Base-by-base conservation (phyloP, 2,329 filamentous ascomycete species). In the Penicillium sp. region DNA sequence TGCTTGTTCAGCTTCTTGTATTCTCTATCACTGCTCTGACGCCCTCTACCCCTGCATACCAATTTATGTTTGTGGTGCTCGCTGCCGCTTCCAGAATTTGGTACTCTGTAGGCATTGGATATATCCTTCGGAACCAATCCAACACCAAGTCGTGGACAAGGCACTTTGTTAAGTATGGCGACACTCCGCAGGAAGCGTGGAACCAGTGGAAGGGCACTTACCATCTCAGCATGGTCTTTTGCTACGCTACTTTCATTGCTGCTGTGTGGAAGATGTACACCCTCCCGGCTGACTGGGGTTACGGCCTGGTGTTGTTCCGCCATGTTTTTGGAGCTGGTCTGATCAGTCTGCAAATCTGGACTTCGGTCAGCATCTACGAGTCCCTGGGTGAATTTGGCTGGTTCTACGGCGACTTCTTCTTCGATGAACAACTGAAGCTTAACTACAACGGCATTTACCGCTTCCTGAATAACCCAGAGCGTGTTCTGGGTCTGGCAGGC, bases 361-460 rank as follows among this genome's bases (percentile, higher is more conserved):
- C 91, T 1, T 86, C 89, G 1, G 77, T 88, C 57, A 96, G 90
- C 69, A 91, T 97, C 59, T 95, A 97, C 69, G 90, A 96, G 42
- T 95, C 89, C 2, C 82, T 99, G 0, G 93, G 93, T 49, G 93
- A 99, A 65, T 99, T 97, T 64, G 93, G 93, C 61, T 99, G 92
- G 92, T 97, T 97, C 77, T 97, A 91, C 65, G 93, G 93, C 14
- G 93, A 99, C 68, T 99, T 97, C 76, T 97, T 99, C 78, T 96
- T 93, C 66, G 89, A 96, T 54, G 86, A 89, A 38, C 82, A 85
- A 10, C 86, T 86, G 11, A 95, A 93, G 72, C 78, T 97, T 54
- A 97, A 89, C 0, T 99, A 99, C 72, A 90, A 87, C 59, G 95
- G 92, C 54, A 99, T 99, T 63, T 99, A 99, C 70, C 89, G 93